Conservation (phyloP, 1,284 basidiomycete species). For the Sanghuangporus sanghuang region DNA sequence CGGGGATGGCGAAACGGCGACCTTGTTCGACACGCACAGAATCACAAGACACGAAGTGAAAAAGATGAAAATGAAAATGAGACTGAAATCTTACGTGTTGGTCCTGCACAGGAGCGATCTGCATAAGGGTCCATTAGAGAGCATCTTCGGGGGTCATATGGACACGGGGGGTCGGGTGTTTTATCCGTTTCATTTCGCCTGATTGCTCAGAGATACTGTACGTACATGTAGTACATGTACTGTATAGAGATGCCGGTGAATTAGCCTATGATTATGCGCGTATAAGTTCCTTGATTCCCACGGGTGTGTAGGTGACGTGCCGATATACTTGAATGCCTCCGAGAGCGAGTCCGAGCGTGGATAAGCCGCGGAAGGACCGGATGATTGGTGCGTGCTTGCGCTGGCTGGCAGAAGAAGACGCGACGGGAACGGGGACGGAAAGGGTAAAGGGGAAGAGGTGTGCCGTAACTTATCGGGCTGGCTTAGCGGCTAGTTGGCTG, state of each 20-base stretch:
- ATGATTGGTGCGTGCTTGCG: background rate
- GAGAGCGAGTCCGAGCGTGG: background rate
- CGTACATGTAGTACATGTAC: background rate
- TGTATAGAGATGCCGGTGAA: background rate
- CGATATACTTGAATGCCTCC: background rate
- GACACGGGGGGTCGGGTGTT: background rate
- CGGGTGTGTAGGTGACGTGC: background rate
- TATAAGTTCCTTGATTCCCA: background rate
- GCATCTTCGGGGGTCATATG: background rate
- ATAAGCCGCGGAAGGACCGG: background rate
- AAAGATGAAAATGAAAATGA: background rate
- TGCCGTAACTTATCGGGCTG: background rate
- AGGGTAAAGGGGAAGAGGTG: background rate
- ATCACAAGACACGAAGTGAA: background rate
- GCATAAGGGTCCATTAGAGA: background rate
- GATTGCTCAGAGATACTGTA: background rate
- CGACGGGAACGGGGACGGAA: background rate
- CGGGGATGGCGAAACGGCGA: background rate
- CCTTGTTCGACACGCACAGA: background rate
- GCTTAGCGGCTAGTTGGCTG: too few relatives aligned
- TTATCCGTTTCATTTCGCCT: background rate
- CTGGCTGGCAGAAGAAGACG: background rate
- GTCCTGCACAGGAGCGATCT: background rate
- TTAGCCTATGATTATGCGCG: background rate
- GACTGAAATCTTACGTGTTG: background rate